A percentile compares a stretch with the other conserved stretches of the same genome.
Conservation (phyloP, 2,329 filamentous ascomycete genomes). For the Purpureocillium lavendulum region DNA sequence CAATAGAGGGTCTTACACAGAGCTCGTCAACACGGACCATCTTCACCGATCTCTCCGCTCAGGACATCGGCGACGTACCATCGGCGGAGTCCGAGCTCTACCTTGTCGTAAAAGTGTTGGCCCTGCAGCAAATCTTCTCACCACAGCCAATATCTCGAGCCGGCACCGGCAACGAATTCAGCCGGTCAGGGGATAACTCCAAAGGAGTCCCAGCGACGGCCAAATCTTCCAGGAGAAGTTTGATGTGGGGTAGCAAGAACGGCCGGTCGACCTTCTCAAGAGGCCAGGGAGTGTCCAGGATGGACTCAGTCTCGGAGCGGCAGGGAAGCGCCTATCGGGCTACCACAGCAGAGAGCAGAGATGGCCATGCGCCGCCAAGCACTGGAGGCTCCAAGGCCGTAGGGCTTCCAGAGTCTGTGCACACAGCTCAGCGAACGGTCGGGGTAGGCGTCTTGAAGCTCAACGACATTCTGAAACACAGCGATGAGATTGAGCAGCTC, state of each 20-base stretch:
- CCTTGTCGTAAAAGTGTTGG: conserved; percentile 72
- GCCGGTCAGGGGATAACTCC: conserved; percentile 32
- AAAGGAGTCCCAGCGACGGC: conserved; percentile 41
- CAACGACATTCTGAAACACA: conserved; percentile 63
- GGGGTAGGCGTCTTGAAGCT: conserved; percentile 73
- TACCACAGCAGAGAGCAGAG: conserved; percentile 31
- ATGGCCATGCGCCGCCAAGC: conserved; percentile 39
- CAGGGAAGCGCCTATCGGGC: conserved; percentile 28
- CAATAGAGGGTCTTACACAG: conserved; percentile 55
- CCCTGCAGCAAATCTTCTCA: conserved; percentile 40
- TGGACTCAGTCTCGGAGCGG: conserved; percentile 50
- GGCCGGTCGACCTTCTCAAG: conserved; percentile 47
- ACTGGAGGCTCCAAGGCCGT: conserved; percentile 43
- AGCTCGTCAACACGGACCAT: conserved; percentile 70
- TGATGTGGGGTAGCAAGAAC: conserved; percentile 62
- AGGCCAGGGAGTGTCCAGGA: conserved; percentile 35
- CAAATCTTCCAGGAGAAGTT: conserved; percentile 50
- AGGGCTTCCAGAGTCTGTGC: conserved; percentile 12
- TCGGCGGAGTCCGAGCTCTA: conserved; percentile 67
- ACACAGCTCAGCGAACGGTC: conserved; percentile 46
- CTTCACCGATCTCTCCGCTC: conserved; percentile 75
- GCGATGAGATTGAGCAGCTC: conserved; percentile 65
- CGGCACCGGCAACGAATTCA: conserved; percentile 33
- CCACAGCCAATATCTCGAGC: conserved; percentile 43
- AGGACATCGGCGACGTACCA: conserved; percentile 57